Evolutionary conservation across 2,329 filamentous ascomycete species (phyloP).

Genomic region (Ascochyta viciae-villosae): DNA sequence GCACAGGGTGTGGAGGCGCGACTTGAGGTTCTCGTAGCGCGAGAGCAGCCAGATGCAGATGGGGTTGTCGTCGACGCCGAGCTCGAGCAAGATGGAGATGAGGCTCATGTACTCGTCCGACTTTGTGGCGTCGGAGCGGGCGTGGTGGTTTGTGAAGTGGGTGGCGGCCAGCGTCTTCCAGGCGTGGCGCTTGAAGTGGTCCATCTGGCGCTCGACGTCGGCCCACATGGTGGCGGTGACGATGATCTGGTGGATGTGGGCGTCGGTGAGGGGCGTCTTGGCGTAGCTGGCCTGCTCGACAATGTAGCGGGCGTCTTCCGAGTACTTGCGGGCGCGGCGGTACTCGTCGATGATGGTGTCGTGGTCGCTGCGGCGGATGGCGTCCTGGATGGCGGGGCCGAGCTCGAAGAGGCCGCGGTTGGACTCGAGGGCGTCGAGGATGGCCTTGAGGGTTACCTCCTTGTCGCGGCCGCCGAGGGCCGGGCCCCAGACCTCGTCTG

Average conservation of each 20-base stretch:
- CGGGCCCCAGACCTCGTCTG: conserved; percentile 96
- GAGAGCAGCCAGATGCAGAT: conserved; percentile 96
- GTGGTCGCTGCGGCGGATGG: conserved; percentile 90
- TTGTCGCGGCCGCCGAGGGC: conserved; percentile 90
- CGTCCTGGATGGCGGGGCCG: conserved; percentile 77
- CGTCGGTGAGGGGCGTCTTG: conserved; percentile 69
- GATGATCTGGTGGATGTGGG: conserved; percentile 84
- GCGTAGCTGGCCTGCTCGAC: conserved; percentile 61
- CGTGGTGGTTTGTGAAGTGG: conserved; percentile 61
- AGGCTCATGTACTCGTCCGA: conserved; percentile 90
- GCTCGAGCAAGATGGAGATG: conserved; percentile 85
- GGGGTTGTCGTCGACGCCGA: conserved; percentile 94
- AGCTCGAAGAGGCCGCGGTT: conserved; percentile 85
- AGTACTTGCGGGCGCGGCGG: conserved; percentile 78
- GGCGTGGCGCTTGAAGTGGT: conserved; percentile 84
- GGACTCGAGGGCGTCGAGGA: conserved; percentile 77
- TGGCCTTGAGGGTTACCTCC: conserved; percentile 82
- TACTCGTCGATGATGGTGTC: conserved; percentile 88
- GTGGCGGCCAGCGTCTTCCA: conserved; percentile 81
- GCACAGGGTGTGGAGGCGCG: conserved; percentile 78
- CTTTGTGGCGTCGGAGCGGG: conserved; percentile 57
- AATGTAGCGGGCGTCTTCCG: conserved; percentile 77
- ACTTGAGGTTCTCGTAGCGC: conserved; percentile 86
- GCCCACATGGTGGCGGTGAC: conserved; percentile 94
- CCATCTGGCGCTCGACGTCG: conserved; percentile 87